Base-by-base conservation (phyloP, 257 asterid species). In the Mitragyna speciosa region DNA sequence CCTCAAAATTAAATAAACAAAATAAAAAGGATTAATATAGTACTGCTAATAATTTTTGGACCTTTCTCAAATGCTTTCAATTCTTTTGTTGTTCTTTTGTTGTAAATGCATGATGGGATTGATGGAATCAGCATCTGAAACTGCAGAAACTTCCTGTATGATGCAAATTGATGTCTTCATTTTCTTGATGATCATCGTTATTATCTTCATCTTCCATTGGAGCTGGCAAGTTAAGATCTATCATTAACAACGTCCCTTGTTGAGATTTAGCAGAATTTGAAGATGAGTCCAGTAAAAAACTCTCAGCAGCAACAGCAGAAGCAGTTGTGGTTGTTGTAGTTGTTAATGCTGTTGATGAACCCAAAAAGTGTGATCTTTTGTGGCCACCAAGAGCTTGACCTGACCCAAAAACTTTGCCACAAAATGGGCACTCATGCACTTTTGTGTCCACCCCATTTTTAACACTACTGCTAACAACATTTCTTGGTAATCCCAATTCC, bases 301-400 rank as follows among this genome's bases (percentile, higher is more conserved):
- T 80, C 16, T 76, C 79, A 30, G 68, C 51, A 51, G 52, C 68
- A 36, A 6, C 65, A 31, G n/a, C 31, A 1, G 76, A 4, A 28
- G 26, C 28, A 41, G 75, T 15, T 20, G 69, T 30, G 19, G 70
- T 3, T n/a, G 77, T 24, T 4, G 39, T 10, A 2, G 73, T 6
- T 28, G 81, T 49, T 48, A 82, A 76, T 20, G 80, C 63, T 31
- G 86, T 67, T 56, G 84, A 75, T 19, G 83, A 56, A 65, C 70
- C 70, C 67, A 54, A 49, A 33, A 84, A 20, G 83, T 91, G 92
- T 80, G 91, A 87, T 75, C 91, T 86, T 59, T 91, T 89, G 85
- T 89, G 96, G 73, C 96, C 96, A 31, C 95, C 95, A 12, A 91
- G 85, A 48, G 95, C 95, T 76, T 91, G 93, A 51, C 88, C 91